Conservation (phyloP, 768 basidiomycete species). For the Agaricus sinodeliciosus region DNA sequence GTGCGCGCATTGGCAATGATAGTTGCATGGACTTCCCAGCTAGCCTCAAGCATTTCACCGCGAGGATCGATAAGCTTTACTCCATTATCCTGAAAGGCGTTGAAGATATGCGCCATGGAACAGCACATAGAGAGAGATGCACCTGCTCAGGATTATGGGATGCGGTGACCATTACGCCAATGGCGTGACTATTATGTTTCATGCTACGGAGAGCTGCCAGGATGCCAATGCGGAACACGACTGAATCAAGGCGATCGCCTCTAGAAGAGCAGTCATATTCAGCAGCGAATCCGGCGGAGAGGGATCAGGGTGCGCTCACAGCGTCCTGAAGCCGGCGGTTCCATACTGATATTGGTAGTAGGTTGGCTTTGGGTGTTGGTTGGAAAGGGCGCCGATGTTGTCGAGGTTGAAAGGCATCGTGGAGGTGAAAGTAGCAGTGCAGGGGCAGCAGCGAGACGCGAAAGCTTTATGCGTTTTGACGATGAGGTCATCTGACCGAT, state of each 20-base stretch:
- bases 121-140: conserved; percentile 17
- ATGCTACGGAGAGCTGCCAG: conserved; percentile 89
- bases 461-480: neutral
- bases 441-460: neutral
- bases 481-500: conserved; percentile 17
- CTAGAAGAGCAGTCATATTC: conserved; percentile 29
- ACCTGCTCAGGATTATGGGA: conserved; percentile 99
- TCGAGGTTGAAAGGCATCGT: conserved; percentile 23
- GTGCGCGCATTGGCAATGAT: conserved; percentile 76
- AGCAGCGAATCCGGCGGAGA: conserved; percentile 2
- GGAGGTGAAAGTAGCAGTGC: conserved; percentile 1
- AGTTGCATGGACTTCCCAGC: conserved; percentile 91
- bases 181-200: conserved; percentile 81
- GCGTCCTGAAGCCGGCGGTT: conserved; percentile 89
- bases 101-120: conserved; percentile 2
- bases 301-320: conserved; percentile 43
- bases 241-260: conserved; percentile 70
- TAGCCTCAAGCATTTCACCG: conserved; percentile 93
- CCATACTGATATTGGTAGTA: conserved; percentile 78
- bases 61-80: conserved; percentile 97
- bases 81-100: conserved; percentile 77
- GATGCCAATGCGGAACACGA: conserved; percentile 91
- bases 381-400: conserved; percentile 41
- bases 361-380: conserved; percentile 67
- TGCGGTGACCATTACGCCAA: conserved; percentile 98